phyloP scores from a whole-genome alignment of 2,329 filamentous ascomycete genomes.

The Diaporthe caulivora region DNA sequence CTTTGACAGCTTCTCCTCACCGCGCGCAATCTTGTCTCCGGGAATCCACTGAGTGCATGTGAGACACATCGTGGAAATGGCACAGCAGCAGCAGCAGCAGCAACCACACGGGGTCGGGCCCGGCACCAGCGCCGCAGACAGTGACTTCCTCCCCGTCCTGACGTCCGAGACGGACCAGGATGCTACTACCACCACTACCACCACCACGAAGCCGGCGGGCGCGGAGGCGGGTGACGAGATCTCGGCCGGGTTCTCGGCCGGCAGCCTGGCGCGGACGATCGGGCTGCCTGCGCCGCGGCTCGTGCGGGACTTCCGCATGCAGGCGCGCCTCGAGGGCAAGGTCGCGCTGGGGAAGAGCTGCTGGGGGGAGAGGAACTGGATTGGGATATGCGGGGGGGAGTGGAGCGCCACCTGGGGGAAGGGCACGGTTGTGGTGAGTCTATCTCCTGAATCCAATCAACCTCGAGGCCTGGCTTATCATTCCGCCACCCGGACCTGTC shows the following conservation, averaged over 20 bases:
- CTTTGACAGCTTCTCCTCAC: background rate
- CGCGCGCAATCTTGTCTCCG: background rate
- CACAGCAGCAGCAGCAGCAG: constrained; percentile 5
- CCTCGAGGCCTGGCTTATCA: no score
- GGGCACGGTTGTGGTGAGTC: constrained; percentile 39
- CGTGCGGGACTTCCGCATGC: constrained; percentile 39
- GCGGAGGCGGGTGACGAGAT: constrained; percentile 3
- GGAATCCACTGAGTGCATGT: background rate
- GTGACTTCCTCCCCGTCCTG: constrained; percentile 28
- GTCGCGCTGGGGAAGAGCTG: constrained; percentile 34
- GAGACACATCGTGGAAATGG: background rate
- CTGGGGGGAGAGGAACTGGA: constrained; percentile 41
- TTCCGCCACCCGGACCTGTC: no score
- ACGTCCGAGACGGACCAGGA: constrained; percentile 11
- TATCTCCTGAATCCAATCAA: no score
- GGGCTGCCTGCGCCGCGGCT: constrained; percentile 33
- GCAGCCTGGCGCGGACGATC: constrained; percentile 34
- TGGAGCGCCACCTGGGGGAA: constrained; percentile 40
- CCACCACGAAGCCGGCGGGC: background rate
- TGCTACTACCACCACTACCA: no score
- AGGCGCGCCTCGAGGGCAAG: constrained; percentile 38
- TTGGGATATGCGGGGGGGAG: constrained; percentile 38
- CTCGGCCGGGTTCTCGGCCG: constrained; percentile 32
- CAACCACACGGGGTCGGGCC: background rate
- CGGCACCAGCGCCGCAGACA: background rate